A percentile compares a stretch with the other conserved stretches of the same genome.
These are phyloP conservation scores for Trapa incisa DNA, from an alignment of 345 rosid genomes.

Conservation along the genomic window DNA sequence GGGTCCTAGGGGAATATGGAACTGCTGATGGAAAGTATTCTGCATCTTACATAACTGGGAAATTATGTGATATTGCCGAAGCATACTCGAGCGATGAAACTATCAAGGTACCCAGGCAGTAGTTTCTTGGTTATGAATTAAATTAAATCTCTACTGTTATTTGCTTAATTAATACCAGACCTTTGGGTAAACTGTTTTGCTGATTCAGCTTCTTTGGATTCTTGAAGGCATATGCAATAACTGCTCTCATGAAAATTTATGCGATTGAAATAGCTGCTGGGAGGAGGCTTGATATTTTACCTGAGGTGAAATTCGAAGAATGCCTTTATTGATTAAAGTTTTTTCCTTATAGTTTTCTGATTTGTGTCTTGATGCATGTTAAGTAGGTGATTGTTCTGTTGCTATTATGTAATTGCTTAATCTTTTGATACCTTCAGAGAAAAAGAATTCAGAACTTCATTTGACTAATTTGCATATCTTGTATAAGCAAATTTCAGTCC, in stretches of 20 bases:
- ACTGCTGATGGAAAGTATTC: conserved; percentile 78
- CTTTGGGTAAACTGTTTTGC: background rate
- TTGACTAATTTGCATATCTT: background rate
- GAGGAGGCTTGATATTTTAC: conserved; percentile 69
- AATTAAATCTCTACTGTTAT: background rate
- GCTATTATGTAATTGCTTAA: background rate
- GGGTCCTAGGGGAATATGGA: conserved; percentile 97
- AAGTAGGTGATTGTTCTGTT: background rate
- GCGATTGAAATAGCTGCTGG: conserved; percentile 85
- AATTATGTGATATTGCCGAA: conserved; percentile 87
- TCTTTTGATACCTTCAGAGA: too few relatives aligned
- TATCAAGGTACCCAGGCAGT: conserved; percentile 48
- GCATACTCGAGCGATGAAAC: conserved; percentile 92
- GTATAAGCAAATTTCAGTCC: background rate
- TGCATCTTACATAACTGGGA: conserved; percentile 73
- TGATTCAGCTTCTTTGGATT: conserved; percentile 10
- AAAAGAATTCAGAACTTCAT: background rate
- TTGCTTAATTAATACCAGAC: background rate
- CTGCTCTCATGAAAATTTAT: conserved; percentile 85
- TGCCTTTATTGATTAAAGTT: conserved; percentile 1
- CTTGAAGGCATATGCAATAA: conserved; percentile 76
- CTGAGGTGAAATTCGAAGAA: conserved; percentile 54
- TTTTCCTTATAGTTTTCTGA: background rate
- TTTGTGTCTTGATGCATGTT: background rate
- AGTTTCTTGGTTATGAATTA: background rate